Evolutionary conservation across 257 asterid genomes (phyloP).

Genomic region (Perilla frutescens): DNA sequence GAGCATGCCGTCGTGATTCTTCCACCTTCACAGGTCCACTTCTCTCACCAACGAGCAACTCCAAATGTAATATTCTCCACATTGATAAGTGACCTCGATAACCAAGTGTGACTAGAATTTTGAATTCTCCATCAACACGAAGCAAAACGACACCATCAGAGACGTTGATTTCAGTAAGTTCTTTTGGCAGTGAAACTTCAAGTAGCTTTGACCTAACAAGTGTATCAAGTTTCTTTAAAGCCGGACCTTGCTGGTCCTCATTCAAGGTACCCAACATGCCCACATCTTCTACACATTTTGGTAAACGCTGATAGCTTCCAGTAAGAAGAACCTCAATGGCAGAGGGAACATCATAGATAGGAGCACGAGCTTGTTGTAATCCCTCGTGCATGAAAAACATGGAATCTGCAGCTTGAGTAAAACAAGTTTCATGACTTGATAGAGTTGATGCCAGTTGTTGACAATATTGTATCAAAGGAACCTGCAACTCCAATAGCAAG

Average conservation of each 20-base stretch:
- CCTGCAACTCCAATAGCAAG: constrained; percentile 63
- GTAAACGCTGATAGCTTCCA: constrained; percentile 84
- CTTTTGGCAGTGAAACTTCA: constrained; percentile 85
- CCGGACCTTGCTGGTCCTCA: constrained; percentile 79
- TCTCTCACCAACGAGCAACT: constrained; percentile 93
- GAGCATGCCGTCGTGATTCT: constrained; percentile 87
- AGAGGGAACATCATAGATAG: constrained; percentile 95
- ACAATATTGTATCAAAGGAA: constrained; percentile 85
- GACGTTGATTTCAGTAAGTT: constrained; percentile 68
- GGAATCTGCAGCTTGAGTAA: constrained; percentile 98
- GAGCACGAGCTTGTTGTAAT: constrained; percentile 99
- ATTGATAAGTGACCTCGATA: constrained; percentile 95
- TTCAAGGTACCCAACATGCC: constrained; percentile 75
- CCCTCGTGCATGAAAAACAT: constrained; percentile 99
- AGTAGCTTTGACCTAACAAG: constrained; percentile 91
- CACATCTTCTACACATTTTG: constrained; percentile 92
- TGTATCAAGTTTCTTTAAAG: constrained; percentile 78
- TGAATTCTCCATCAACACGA: constrained; percentile 92
- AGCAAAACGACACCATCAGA: constrained; percentile 91
- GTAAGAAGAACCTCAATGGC: constrained; percentile 88
- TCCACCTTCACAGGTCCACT: constrained; percentile 84
- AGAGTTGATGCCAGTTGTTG: constrained; percentile 92
- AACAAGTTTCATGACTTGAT: constrained; percentile 95
- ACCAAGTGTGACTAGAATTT: constrained; percentile 95
- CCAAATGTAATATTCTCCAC: constrained; percentile 98